Evolutionary conservation across 2,329 filamentous ascomycete genomes (phyloP).

Genomic region (Zopfia rhizophila): DNA sequence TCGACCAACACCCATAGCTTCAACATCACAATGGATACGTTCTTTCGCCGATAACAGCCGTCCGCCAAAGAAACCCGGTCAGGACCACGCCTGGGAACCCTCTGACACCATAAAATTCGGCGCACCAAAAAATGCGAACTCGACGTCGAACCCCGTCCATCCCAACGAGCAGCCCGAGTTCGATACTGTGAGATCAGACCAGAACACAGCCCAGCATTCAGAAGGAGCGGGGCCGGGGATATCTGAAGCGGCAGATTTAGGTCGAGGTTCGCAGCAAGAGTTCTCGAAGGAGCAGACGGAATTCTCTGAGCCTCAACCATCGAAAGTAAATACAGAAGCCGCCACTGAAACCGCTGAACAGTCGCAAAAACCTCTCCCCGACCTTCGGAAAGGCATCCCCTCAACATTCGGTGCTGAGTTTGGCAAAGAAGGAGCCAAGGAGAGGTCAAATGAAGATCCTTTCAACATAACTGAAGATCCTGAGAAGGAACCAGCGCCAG

Average conservation of each 20-base stretch:
- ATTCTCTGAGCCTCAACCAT: conserved; percentile 46
- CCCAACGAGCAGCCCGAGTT: conserved; percentile 51
- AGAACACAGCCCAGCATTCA: conserved; percentile 39
- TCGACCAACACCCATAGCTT: conserved; percentile 30
- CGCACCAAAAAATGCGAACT: conserved; percentile 36
- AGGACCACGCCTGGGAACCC: conserved; percentile 55
- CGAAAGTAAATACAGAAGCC: conserved; percentile 49
- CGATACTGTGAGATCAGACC: conserved; percentile 37
- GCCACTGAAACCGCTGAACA: conserved; percentile 59
- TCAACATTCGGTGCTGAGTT: conserved; percentile 87
- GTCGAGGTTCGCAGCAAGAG: conserved; percentile 26
- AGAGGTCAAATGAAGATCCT: conserved; percentile 38
- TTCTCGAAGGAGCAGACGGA: conserved; percentile 48
- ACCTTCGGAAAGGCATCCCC: conserved; percentile 93
- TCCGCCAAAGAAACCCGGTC: conserved; percentile 35
- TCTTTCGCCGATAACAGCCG: conserved; percentile 28
- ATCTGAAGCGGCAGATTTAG: conserved; percentile 9
- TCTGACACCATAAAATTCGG: conserved; percentile 53
- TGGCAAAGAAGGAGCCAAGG: conserved; percentile 53
- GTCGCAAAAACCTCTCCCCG: conserved; percentile 76
- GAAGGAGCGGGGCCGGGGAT: conserved; percentile 36
- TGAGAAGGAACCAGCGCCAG: conserved; percentile 51
- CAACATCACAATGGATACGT: conserved; percentile 33
- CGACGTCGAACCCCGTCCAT: conserved; percentile 33
- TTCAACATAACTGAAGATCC: conserved; percentile 67